Evolutionary conservation across 1,284 basidiomycete species (phyloP), one percentile per base, ranked within the genome.

Genomic region (Moesziomyces antarcticus): DNA sequence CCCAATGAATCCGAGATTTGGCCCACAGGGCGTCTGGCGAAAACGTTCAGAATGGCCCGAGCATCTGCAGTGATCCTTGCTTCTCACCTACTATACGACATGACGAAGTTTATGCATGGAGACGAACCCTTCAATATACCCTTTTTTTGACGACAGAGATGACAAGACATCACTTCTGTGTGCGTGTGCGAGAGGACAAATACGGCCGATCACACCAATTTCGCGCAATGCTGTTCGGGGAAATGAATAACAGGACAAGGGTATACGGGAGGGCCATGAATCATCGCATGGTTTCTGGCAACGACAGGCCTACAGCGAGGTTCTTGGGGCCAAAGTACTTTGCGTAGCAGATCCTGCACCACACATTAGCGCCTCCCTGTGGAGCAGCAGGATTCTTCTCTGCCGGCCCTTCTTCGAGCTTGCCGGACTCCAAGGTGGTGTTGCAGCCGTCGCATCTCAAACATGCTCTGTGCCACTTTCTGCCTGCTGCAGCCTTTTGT

Each of bases 401-500:
- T 13, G 41, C 55, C 0, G 82, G 82, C 0, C 82, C 82, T 44
- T 84, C 81, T 27, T 83, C 76, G 24, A 84, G 50, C 46, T 74
- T 78, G 22, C 79, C 78, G 3, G 74, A 59, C 21, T 83, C 80
- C 14, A 84, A 52, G 16, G 78, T 79, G 3, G 80, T 75, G 11
- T 54, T 60, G 61, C 82, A 84, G 0, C 75, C 80, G 45, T 84
- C 82, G 69, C 82, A 84, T 1, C 80, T 53, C 41, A 84, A 53
- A 56, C 82, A 84, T 3, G 56, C 75, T 18, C 81, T 56, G 53
- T 84, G 82, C 82, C 82, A 84, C 46, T 75, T 78, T 3, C 80
- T 53, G 0, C 77, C 79, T 3, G 79, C 78, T 3, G 79, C 82
- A 11, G 74, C 73, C 40, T 73, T 75, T 52, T 83, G 81, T 49